Evolutionary conservation across 2,329 filamentous ascomycete species (phyloP), one percentile per base, ranked within the genome.

Genomic region (Penicillium sp.): DNA sequence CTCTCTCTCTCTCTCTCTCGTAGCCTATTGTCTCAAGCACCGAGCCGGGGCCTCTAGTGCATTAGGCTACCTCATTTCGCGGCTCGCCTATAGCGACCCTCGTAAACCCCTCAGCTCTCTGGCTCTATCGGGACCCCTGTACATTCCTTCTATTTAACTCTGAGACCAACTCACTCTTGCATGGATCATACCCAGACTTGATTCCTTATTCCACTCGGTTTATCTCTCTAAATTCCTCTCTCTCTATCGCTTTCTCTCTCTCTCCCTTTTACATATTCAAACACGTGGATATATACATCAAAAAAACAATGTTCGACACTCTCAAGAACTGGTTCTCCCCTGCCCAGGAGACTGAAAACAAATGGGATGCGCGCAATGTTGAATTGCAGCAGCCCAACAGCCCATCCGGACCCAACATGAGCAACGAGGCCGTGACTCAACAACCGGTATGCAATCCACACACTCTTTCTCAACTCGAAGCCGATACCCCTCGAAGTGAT

Each of bases 341-440:
- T 12, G 35, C 42, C 25, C 37, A 52, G 29, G 45, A 40, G 45
- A 39, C 9, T 36, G 50, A 47, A 41, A 47, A 43, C 24, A 48
- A 50, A 43, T 52, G 47, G 47, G 35, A 52, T 39, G 45, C 42
- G n/a, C 47, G 49, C 24, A 48, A 47, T 37, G 39, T 52, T 27
- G 39, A 48, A 27, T 45, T 52, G 38, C 47, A 52, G 41, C 47
- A 52, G 26, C 50, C 50, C 8, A 46, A 28, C 27, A 47, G 47
- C 25, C 50, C 50, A 25, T 27, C 47, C 9, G 45, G 37, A 25
- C 47, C 47, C 4, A 40, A 27, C 26, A 52, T 50, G 50, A 48
- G 32, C 34, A 46, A 48, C 29, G 40, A 42, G 28, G 46, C 47
- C n/a, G n/a, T 52, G 13, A 45, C 47, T 18, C 32, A 50, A 33